Evolutionary conservation across 1,139 yeast species (phyloP).

Genomic region (Wickerhamomyces sp.): DNA sequence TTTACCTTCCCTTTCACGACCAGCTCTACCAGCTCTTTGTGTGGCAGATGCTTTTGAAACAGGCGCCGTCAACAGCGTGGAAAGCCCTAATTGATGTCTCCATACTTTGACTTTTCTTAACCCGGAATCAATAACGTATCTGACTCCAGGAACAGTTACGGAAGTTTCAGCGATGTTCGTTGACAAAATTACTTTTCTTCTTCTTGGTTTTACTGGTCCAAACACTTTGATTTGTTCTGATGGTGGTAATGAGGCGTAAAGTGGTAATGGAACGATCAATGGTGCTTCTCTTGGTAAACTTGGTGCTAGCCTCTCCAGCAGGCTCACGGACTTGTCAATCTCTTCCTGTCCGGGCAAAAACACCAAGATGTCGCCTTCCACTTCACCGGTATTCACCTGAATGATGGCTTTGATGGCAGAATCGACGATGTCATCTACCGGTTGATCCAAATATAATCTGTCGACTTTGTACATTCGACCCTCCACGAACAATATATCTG

Average conservation of each 20-base stretch:
- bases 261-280: slow-evolving; percentile 66
- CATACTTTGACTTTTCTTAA: slow-evolving; percentile 89
- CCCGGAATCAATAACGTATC: slow-evolving; percentile 90
- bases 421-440: slow-evolving; percentile 81
- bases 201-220: slow-evolving; percentile 47
- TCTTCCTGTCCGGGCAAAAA: slow-evolving; percentile 97
- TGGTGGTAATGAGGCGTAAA: slow-evolving; percentile 92
- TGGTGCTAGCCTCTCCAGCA: slow-evolving; percentile 57
- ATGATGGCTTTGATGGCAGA: slow-evolving; percentile 67
- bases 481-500: slow-evolving; percentile 79
- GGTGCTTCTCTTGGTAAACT: slow-evolving; percentile 75
- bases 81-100: slow-evolving; percentile 88
- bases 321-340: slow-evolving; percentile 76
- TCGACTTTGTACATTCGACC: slow-evolving; percentile 89
- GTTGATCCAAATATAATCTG: slow-evolving; percentile 51
- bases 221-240: slow-evolving; percentile 77
- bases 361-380: slow-evolving; percentile 79
- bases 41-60: slow-evolving; percentile 92
- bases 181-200: slow-evolving; percentile 81
- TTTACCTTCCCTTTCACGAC: slow-evolving; percentile 92
- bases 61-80: slow-evolving; percentile 86
- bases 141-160: slow-evolving; percentile 91
- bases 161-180: slow-evolving; percentile 98
- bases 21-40: slow-evolving; percentile 98
- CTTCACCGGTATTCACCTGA: slow-evolving; percentile 74